Conservation (phyloP, 352 stramenopile species). For the Phytophthora palmivora region DNA sequence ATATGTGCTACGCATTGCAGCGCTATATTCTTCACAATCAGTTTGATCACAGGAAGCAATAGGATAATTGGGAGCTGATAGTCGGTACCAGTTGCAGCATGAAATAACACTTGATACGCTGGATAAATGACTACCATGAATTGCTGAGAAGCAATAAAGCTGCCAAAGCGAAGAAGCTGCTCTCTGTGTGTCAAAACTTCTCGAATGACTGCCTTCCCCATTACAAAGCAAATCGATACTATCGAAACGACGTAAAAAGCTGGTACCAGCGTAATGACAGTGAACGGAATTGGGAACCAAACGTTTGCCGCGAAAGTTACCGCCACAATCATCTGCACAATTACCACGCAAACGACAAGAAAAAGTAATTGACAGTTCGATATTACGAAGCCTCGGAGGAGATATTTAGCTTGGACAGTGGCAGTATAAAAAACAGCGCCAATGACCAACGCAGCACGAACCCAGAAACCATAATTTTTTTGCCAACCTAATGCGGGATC, state of each 20-base stretch:
- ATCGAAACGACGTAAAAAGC: constrained; percentile 16
- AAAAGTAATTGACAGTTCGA: constrained; percentile 6
- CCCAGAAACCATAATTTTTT: constrained; percentile 37
- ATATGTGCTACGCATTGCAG: constrained; percentile 23
- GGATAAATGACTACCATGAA: constrained; percentile 29
- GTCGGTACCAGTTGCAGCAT: constrained; percentile 2
- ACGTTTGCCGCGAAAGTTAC: constrained; percentile 22
- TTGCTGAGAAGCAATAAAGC: constrained; percentile 20
- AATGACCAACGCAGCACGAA: constrained; percentile 27
- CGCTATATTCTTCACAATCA: constrained; percentile 35
- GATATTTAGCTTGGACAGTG: constrained; percentile 22
- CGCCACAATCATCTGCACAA: constrained; percentile 13
- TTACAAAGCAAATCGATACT: constrained; percentile 1
- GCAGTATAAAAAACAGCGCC: constrained; percentile 19
- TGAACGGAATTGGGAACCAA: constrained; percentile 36
- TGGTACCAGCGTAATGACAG: constrained; percentile 25
- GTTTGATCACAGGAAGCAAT: constrained; percentile 33
- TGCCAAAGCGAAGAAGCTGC: constrained; percentile 6
- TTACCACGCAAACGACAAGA: constrained; percentile 1
- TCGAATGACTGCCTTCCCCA: constrained; percentile 6
- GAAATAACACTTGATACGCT: constrained; percentile 23
- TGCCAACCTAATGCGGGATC: constrained; percentile 21
- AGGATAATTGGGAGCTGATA: constrained; percentile 32
- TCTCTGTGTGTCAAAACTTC: constrained; percentile 13
- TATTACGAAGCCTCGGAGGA: constrained; percentile 20